Conservation (phyloP, 2,329 filamentous ascomycete genomes). For the Fusarium succisae region DNA sequence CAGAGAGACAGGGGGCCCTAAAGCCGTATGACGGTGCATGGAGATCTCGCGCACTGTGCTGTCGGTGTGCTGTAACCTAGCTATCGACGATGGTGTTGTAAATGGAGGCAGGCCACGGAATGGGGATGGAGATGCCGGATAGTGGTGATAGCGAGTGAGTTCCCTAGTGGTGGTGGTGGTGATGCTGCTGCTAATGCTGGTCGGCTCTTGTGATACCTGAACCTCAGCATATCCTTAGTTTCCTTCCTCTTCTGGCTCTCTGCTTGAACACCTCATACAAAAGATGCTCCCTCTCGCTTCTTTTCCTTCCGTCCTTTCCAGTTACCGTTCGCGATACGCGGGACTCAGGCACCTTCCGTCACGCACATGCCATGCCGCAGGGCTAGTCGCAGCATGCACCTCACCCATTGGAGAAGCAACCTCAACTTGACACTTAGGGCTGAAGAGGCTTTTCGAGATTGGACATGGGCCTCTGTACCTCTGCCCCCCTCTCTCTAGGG, state of each 20-base stretch:
- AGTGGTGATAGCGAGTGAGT: background rate
- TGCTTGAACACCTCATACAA: slow-evolving; percentile 1
- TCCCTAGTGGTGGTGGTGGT: background rate
- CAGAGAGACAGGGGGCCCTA: background rate
- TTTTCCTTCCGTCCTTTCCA: slow-evolving; percentile 29
- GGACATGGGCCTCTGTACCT: background rate
- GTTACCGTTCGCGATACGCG: slow-evolving; percentile 34
- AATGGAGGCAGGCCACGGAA: background rate
- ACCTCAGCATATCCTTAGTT: slow-evolving; percentile 4
- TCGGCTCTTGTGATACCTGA: slow-evolving; percentile 25
- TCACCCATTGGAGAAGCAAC: slow-evolving; percentile 34
- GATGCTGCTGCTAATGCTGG: background rate
- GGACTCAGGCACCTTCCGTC: slow-evolving; percentile 26
- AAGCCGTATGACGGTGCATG: slow-evolving; percentile 15
- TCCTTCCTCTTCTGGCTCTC: slow-evolving; percentile 33
- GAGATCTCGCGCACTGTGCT: slow-evolving; percentile 25
- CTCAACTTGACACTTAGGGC: slow-evolving; percentile 32
- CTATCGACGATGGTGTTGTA: slow-evolving; percentile 1
- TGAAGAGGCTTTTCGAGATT: slow-evolving; percentile 21
- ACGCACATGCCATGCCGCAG: slow-evolving; percentile 29
- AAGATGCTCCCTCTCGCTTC: slow-evolving; percentile 19
- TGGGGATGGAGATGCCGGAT: slow-evolving; percentile 8
- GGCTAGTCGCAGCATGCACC: slow-evolving; percentile 37
- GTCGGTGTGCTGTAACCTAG: background rate
- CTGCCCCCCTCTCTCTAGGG: background rate